phyloP scores from a whole-genome alignment of 2,329 filamentous ascomycete genomes.

The Stromatinia cepivora region DNA sequence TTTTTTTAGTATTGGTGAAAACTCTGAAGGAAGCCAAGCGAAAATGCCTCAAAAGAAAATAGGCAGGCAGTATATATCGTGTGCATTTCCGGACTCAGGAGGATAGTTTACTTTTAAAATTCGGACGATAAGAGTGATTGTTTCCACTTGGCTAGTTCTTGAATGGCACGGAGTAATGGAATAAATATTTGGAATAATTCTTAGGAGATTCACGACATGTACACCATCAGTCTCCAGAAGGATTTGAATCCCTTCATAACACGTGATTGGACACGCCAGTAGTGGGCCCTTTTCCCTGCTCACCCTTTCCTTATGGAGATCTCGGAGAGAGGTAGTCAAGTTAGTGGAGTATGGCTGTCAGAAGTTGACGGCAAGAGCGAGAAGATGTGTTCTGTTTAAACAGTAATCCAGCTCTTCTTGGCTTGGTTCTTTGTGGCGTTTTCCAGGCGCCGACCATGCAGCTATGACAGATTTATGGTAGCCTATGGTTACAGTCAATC shows the following conservation, averaged over 20 bases:
- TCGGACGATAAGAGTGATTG: background rate
- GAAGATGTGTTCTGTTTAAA: background rate
- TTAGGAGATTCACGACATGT: background rate
- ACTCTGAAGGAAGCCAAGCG: background rate
- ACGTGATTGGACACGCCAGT: background rate
- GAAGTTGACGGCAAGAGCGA: background rate
- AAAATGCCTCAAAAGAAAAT: background rate
- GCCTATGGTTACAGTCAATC: background rate
- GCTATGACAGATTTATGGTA: too few relatives aligned
- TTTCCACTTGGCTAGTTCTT: background rate
- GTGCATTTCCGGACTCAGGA: background rate
- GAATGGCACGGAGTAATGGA: background rate
- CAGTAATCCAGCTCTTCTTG: background rate
- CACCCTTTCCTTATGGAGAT: slow-evolving; percentile 14
- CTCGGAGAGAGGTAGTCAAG: background rate
- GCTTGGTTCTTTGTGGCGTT: background rate
- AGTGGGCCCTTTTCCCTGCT: background rate
- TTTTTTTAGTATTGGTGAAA: background rate
- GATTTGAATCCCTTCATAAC: background rate
- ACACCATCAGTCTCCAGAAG: background rate
- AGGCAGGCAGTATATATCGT: background rate
- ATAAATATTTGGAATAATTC: background rate
- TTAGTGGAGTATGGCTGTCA: background rate
- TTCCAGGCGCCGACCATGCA: background rate
- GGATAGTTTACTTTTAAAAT: background rate